Percentiles rank a stretch among this genome's conserved stretches.
phyloP scores from a whole-genome alignment of 495 filamentous ascomycete species.

The Pyrenula massariospora region DNA sequence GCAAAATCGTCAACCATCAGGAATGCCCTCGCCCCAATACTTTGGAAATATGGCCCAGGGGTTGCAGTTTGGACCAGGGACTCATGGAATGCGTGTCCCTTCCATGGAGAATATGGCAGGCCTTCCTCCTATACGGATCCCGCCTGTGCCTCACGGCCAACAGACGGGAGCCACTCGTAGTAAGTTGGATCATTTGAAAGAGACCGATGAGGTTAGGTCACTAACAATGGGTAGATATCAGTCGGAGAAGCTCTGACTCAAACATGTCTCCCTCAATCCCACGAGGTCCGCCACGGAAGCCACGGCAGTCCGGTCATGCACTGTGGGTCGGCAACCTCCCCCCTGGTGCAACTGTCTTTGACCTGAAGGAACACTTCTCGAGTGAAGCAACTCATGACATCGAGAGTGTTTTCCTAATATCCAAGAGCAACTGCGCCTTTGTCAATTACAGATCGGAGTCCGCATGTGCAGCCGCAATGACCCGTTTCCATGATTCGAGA shows the following conservation, averaged over 20 bases:
- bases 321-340: constrained; percentile 96
- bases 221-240: background rate
- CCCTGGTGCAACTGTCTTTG: constrained; percentile 63
- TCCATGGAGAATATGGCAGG: background rate
- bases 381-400: constrained; percentile 65
- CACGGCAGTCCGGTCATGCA: constrained; percentile 85
- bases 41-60: background rate
- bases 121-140: background rate
- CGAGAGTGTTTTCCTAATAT: constrained; percentile 88
- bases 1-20: background rate
- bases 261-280: constrained; percentile 36
- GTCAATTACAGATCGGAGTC: constrained; percentile 85
- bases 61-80: background rate
- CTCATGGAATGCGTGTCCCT: background rate
- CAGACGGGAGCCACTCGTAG: background rate
- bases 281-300: constrained; percentile 84
- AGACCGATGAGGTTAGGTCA: too few relatives aligned
- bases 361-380: constrained; percentile 84
- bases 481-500: constrained; percentile 79
- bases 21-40: background rate
- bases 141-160: background rate
- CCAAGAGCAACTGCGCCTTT: constrained; percentile 96
- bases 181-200: too few relatives aligned
- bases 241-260: background rate
- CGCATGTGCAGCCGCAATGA: constrained; percentile 65